Evolutionary conservation across 2,329 filamentous ascomycete species (phyloP), one percentile per base, ranked within the genome.

Genomic region (Penicillium verrucosum): DNA sequence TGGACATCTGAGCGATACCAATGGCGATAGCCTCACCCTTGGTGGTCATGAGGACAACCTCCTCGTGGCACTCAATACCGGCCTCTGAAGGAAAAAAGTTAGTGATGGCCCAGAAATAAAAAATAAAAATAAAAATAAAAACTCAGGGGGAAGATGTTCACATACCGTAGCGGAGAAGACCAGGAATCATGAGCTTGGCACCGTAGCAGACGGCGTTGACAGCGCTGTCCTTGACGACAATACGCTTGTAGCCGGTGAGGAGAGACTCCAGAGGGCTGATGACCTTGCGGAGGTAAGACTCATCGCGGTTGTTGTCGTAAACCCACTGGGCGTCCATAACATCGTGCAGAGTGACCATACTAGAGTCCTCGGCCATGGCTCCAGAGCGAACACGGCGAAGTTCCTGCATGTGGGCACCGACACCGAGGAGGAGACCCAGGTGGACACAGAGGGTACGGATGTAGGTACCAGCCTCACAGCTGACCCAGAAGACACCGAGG

Each of bases 201-300:
- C 94, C 94, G 76, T 97, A 97, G 84, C 92, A 97, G 56, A 99
- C 92, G 58, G 94, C 94, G 75, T 97, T 97, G 69, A 99, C 92
- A 29, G 90, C 90, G 69, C 88, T 92, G 75, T 96, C 94, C 85
- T 99, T 99, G 72, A 99, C 92, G 25, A 99, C 92, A 64, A 99
- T 86, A 72, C 94, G 87, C 86, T 97, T 97, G 83, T 97, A 97
- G 52, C 87, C 87, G 40, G 88, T 91, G 66, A 99, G 84, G 49
- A 99, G 86, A 55, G 88, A 93, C 83, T 99, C 94, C 23, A 99
- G 84, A 25, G 94, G 94, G 63, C 89, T 84, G 75, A 99, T 97
- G 71, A 97, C 92, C 69, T 82, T 87, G 73, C 94, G 89, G 64
- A 99, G 84, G 77, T 94, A 95, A 14, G 89, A 85, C 82, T 99